Conservation (phyloP, 495 filamentous ascomycete genomes). For the Neurospora hispaniola region DNA sequence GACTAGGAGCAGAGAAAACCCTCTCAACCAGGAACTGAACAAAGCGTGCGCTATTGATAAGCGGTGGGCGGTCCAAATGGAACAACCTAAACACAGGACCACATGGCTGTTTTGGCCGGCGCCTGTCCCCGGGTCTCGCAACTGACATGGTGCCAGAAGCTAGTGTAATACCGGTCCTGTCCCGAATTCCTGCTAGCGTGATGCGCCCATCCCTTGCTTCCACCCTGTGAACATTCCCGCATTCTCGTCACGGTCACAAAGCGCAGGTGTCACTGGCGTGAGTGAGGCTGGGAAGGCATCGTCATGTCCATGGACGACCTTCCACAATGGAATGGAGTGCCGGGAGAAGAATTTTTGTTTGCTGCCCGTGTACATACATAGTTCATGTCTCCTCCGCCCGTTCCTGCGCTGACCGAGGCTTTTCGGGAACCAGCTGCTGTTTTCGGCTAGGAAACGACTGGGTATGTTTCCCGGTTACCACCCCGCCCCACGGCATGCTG, state of each 20-base stretch:
- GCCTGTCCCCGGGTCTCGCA: constrained; percentile 16
- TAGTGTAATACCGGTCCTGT: constrained; percentile 16
- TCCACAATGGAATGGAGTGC: neutral
- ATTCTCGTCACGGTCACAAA: neutral
- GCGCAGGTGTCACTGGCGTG: neutral
- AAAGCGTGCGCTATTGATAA: constrained; percentile 15
- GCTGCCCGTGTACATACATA: no score
- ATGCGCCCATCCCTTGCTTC: constrained; percentile 26
- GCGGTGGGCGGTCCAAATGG: constrained; percentile 8
- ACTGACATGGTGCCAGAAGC: constrained; percentile 4
- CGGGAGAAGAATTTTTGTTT: neutral
- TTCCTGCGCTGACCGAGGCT: neutral
- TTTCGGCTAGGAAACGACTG: neutral
- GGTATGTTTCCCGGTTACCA: neutral
- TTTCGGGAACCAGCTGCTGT: neutral
- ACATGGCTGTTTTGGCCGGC: neutral
- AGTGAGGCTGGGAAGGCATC: neutral
- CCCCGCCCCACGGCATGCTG: neutral
- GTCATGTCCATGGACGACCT: neutral
- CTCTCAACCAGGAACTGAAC: neutral
- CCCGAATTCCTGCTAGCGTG: constrained; percentile 23
- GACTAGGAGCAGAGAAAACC: neutral
- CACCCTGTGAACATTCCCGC: constrained; percentile 1
- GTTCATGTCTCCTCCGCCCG: neutral
- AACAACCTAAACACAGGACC: neutral